A percentile compares a stretch with the other conserved stretches of the same genome.
These are phyloP conservation scores for Lagenaria siceraria DNA, from an alignment of 306 rosid species.

Conservation along the genomic window DNA sequence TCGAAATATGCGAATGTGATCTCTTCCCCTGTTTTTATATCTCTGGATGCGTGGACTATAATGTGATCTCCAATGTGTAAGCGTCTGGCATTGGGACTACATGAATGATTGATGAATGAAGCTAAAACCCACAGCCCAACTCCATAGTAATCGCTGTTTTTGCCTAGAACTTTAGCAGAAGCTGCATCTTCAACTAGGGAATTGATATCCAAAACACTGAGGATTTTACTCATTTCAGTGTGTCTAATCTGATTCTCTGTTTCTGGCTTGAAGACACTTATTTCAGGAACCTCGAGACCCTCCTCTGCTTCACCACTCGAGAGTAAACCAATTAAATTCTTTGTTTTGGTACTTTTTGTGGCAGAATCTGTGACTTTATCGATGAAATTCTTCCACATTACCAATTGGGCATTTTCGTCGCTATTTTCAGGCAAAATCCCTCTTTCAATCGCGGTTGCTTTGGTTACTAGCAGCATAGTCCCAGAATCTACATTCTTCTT, in stretches of 20 bases:
- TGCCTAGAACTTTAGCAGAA: slow-evolving; percentile 61
- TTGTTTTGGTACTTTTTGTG: slow-evolving; percentile 29
- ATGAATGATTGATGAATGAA: slow-evolving; percentile 70
- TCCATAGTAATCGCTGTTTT: slow-evolving; percentile 53
- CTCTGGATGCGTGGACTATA: slow-evolving; percentile 68
- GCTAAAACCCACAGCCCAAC: slow-evolving; percentile 78
- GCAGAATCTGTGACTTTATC: slow-evolving; percentile 34
- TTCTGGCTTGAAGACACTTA: slow-evolving; percentile 41
- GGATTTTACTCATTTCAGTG: slow-evolving; percentile 29
- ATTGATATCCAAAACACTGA: slow-evolving; percentile 63
- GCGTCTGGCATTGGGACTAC: slow-evolving; percentile 61
- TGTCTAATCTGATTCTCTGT: slow-evolving; percentile 1
- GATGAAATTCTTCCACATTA: slow-evolving; percentile 80
- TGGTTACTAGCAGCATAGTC: slow-evolving; percentile 43
- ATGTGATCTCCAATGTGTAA: slow-evolving; percentile 70
- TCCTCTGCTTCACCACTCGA: slow-evolving; percentile 66
- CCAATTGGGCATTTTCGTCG: slow-evolving; percentile 63
- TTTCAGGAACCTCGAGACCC: slow-evolving; percentile 49
- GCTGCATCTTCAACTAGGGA: slow-evolving; percentile 60
- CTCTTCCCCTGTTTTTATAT: slow-evolving; percentile 75
- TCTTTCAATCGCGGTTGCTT: slow-evolving; percentile 65
- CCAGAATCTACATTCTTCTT: slow-evolving; percentile 68
- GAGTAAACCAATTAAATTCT: slow-evolving; percentile 33
- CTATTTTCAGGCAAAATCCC: slow-evolving; percentile 49
- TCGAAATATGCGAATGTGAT: slow-evolving; percentile 59